Evolutionary conservation across 768 basidiomycete genomes (phyloP).

Genomic region (Termitomyces titanicus): DNA sequence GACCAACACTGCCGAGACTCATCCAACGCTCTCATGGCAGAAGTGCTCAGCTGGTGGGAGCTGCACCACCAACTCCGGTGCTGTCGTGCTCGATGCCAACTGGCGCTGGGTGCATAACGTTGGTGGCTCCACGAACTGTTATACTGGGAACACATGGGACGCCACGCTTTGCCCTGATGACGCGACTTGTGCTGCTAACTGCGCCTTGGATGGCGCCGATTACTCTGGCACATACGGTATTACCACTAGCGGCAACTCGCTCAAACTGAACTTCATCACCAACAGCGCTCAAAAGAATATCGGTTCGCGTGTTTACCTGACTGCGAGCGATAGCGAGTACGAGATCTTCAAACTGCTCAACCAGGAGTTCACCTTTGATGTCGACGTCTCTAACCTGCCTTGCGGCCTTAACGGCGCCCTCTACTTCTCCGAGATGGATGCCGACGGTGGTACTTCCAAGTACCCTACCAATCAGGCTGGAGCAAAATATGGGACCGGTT

Average conservation of each 20-base stretch:
- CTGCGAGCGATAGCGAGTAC: slow-evolving; percentile 43
- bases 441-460: slow-evolving; percentile 47
- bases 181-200: slow-evolving; percentile 29
- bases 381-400: slow-evolving; percentile 50
- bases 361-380: slow-evolving; percentile 2
- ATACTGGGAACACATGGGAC: slow-evolving; percentile 56
- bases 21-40: slow-evolving; percentile 41
- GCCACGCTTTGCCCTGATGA: slow-evolving; percentile 45
- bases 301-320: slow-evolving; percentile 46
- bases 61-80: slow-evolving; percentile 33
- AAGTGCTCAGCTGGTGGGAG: slow-evolving; percentile 45
- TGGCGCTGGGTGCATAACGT: slow-evolving; percentile 52
- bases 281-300: slow-evolving; percentile 31
- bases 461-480: slow-evolving; percentile 53
- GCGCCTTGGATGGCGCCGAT: slow-evolving; percentile 38
- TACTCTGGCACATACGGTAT: slow-evolving; percentile 50
- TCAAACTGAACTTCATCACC: slow-evolving; percentile 49
- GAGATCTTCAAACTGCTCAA: slow-evolving; percentile 11
- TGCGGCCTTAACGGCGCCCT: slow-evolving; percentile 50
- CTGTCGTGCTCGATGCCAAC: slow-evolving; percentile 51
- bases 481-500: slow-evolving; percentile 57
- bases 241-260: slow-evolving; percentile 41
- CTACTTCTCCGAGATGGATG: slow-evolving; percentile 45
- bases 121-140: slow-evolving; percentile 39
- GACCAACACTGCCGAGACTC: slow-evolving; percentile 39